Base-by-base conservation (phyloP, 805 yeast genomes). In the Metschnikowia anglica region DNA sequence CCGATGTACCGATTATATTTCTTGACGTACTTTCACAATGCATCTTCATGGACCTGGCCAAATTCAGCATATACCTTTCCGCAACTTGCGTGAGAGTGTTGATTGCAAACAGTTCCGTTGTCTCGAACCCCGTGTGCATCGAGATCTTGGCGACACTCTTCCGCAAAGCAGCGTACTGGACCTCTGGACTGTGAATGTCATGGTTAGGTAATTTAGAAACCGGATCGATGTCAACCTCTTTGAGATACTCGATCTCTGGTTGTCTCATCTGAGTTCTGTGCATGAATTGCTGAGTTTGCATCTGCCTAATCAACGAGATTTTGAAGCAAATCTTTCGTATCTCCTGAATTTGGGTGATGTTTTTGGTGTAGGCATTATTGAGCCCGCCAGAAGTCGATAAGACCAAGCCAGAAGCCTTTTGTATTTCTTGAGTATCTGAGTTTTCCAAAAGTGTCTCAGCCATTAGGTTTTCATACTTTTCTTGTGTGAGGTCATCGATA, bases 121-220 rank as follows among this genome's bases (percentile, higher is more conserved):
- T 70, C 65, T 93, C 98, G 67, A 87, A 93, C 0, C 99, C 99
- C 32, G 84, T 81, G 30, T 88, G 83, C 98, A 93, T 91, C 1
- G 87, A 80, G 15, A 93, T 67, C 48, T 88, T 88, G 15, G 90
- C 77, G 0, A 87, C 79, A 30, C 83, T 77, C 52, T 85, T 80
- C 50, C 79, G 74, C 67, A 93, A 65, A 0, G 86, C 79, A 1
- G 80, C 71, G 53, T 74, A 79, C 8, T 89, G 84, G 11, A 88
- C 72, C 2, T 75, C 79, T n/a, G 71, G 72, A 43, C 75, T 75
- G 56, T 73, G 68, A 9, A 70, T 61, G 48, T 88, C 93, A 49
- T 84, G 88, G 20, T 84, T 85, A 0, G 73, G 68, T 20, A 90
- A 68, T 49, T 85, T 80, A 1, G 96, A 86, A 16, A 86, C 75